Conservation (phyloP, 257 asterid species). For the Solanum rostratum region DNA sequence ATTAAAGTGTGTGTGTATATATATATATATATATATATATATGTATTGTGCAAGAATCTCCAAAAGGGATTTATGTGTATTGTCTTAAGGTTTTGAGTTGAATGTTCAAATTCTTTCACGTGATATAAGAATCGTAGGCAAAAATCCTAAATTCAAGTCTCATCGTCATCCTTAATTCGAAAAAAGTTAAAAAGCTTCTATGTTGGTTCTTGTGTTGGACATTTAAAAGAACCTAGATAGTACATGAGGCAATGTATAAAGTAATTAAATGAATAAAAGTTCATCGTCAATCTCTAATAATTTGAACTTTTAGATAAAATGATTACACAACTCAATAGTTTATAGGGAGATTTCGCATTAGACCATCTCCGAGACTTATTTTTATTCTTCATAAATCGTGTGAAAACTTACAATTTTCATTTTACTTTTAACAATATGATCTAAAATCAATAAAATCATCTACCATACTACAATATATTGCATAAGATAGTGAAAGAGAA, state of each 20-base stretch:
- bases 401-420: too few relatives aligned
- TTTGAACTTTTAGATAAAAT: background rate
- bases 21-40: too few relatives aligned
- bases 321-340: background rate
- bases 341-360: too few relatives aligned
- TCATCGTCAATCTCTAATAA: background rate
- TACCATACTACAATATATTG: background rate
- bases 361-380: background rate
- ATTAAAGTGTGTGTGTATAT: too few relatives aligned
- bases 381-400: too few relatives aligned
- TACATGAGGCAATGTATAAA: background rate
- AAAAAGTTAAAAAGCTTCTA: background rate
- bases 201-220: too few relatives aligned
- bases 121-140: background rate
- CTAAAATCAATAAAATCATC: too few relatives aligned
- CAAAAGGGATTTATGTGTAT: too few relatives aligned
- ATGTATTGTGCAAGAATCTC: too few relatives aligned
- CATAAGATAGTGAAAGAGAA: background rate
- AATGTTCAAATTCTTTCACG: background rate
- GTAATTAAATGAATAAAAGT: background rate
- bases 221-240: background rate
- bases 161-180: background rate
- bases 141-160: background rate
- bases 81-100: background rate
- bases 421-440: too few relatives aligned